Evolutionary conservation across 345 rosid genomes (phyloP).

Genomic region (Aquilaria sinensis): DNA sequence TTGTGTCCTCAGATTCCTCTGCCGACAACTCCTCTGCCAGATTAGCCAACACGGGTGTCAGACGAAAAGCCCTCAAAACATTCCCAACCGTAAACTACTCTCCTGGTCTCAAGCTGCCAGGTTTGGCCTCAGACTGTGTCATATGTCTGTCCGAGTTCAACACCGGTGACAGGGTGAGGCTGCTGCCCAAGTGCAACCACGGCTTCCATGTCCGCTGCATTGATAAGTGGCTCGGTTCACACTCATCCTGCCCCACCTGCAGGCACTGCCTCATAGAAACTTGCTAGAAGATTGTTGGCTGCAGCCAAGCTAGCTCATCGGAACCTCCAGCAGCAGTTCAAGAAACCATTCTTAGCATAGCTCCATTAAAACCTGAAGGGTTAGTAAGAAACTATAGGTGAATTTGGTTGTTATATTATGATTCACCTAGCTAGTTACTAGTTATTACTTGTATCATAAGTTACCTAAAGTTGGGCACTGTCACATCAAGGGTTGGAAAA

Average conservation of each 20-base stretch:
- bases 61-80: constrained; percentile 60
- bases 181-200: constrained; percentile 79
- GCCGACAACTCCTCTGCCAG: constrained; percentile 23
- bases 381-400: constrained; percentile 36
- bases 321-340: constrained; percentile 23
- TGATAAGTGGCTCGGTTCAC: constrained; percentile 85
- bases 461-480: constrained; percentile 5
- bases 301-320: constrained; percentile 33
- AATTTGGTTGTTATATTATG: constrained; percentile 15
- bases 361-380: constrained; percentile 57
- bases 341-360: constrained; percentile 27
- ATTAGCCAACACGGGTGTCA: constrained; percentile 67
- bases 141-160: constrained; percentile 71
- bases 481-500: background rate
- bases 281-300: constrained; percentile 65
- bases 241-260: constrained; percentile 96
- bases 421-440: constrained; percentile 12
- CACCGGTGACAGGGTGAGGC: constrained; percentile 54
- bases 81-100: constrained; percentile 60
- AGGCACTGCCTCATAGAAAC: constrained; percentile 73
- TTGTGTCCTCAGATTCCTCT: constrained; percentile 26
- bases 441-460: constrained; percentile 5
- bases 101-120: constrained; percentile 41
- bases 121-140: constrained; percentile 55
- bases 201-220: constrained; percentile 80